Evolutionary conservation across 176 grass and related monocot genomes (phyloP), one percentile per base, ranked within the genome.

Genomic region (Eremochloa ophiuroides): DNA sequence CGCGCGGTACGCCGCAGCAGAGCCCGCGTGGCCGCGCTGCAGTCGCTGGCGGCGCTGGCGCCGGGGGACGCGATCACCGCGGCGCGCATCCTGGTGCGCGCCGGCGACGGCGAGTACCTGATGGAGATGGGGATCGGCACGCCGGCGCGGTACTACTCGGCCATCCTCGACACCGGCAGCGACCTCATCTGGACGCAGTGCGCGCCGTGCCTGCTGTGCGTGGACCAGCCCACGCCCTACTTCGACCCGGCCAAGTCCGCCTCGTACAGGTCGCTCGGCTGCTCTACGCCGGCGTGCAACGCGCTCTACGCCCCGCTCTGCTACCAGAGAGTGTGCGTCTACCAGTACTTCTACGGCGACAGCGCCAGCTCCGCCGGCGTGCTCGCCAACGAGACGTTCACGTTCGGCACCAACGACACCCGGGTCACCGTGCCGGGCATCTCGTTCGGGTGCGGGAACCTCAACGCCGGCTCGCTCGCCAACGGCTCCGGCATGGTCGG

Each of bases 401-500:
- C 91, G 5, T 91, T 92, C 85, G 87, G 89, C 51, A 88, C 78
- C 16, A 90, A 70, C 61, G 4, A 7, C 2, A 85, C 81, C 31
- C 68, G 80, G 31, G 87, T 90, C 22, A 6, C 87, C 15, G 67
- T 92, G 51, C 70, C 84, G 2, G 55, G 69, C 4, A 33, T 97
- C 59, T 41, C 83, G 10, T 94, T 92, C 82, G 94, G 94, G 2
- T 97, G 94, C 66, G 91, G 91, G 0, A 88, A 43, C 20, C 59
- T 91, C 4, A 97, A 97, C 82, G 53, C 88, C 2, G 91, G 94
- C 8, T 73, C 65, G 25, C 84, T 97, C 40, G 80, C 69, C 76
- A 94, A 97, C 30, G 71, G 87, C 46, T 94, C 94, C 12, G 91
- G 94, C 73, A 94, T 94, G 89, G 89, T 94, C n/a, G 94, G 94